Base-by-base conservation (phyloP, 495 filamentous ascomycete species). In the Schizothecium vesticola region DNA sequence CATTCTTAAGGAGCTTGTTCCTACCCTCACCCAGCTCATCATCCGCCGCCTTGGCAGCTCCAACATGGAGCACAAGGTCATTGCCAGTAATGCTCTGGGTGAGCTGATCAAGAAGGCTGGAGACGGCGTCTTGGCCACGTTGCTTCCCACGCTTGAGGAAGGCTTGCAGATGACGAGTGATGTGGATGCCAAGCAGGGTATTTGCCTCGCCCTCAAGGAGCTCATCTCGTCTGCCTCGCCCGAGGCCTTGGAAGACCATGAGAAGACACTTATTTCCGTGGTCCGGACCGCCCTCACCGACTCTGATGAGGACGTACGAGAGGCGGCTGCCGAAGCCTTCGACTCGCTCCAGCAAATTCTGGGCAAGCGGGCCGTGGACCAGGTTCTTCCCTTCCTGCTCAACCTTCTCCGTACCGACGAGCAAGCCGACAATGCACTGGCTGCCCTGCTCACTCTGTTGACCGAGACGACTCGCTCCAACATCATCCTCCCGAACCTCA, bases 21-120 rank as follows among this genome's bases (percentile, higher is more conserved):
- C 95, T 28, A 97, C 93, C 8, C 87, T 99, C 56, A 96, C 92
- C 7, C 93, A 96, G 77, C 86, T 98, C 70, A 89, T 99, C 70
- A 98, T 98, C 77, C 89, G 93, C 64, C 91, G 95, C 43, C 88
- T 99, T 51, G 95, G 92, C 64, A 97, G 92, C 71, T 90, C 93
- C 3, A 98, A 97, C 74, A 92, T 96, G 90, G 95, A 99, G 78
- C 95, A 98, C 77, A 97, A 97, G 80, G 90, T 96, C 68, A 99
- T 99, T 81, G 96, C 95, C 61, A 93, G 94, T 73, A 98, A 98
- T 76, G 93, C 95, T 12, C 84, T 99, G 61, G 96, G 95, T 71
- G 95, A 99, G 75, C 84, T 99, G 28, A 98, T 99, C 72, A 88
- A 95, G 69, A 99, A 97, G 79, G 94, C 94, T 71, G 95, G 95